Evolutionary conservation across 2,329 filamentous ascomycete species (phyloP).

Genomic region (Dactylella cylindrospora): DNA sequence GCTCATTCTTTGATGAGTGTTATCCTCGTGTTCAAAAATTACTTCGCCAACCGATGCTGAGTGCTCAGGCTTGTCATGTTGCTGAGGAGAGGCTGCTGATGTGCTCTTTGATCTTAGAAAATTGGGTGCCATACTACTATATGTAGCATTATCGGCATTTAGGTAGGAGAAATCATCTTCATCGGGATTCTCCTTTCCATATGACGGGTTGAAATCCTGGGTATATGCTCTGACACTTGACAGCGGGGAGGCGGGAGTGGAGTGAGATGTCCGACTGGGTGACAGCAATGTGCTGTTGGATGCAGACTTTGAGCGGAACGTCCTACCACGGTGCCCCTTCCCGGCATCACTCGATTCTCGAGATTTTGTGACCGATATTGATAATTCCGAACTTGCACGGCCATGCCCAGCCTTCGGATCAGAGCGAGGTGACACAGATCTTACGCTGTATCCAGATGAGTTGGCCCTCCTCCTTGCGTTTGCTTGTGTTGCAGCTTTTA

Average conservation of each 20-base stretch:
- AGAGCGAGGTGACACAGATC: constrained; percentile 59
- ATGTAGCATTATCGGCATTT: constrained; percentile 35
- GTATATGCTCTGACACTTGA: constrained; percentile 36
- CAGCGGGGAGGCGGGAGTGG: constrained; percentile 33
- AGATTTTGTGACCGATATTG: constrained; percentile 52
- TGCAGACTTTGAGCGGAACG: constrained; percentile 26
- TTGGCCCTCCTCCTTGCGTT: constrained; percentile 60
- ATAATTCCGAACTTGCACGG: constrained; percentile 71
- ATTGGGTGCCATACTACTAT: constrained; percentile 36
- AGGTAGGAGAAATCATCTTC: constrained; percentile 35
- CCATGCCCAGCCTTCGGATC: constrained; percentile 56
- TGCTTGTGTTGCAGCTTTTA: constrained; percentile 38
- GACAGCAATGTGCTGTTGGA: constrained; percentile 26
- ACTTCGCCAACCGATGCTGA: constrained; percentile 40
- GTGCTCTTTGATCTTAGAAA: constrained; percentile 42
- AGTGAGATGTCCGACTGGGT: constrained; percentile 18
- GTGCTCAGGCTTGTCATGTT: constrained; percentile 25
- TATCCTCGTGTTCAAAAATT: constrained; percentile 23
- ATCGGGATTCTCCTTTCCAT: constrained; percentile 17
- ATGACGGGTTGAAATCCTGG: constrained; percentile 42
- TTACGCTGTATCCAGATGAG: constrained; percentile 56
- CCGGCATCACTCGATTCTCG: constrained; percentile 22
- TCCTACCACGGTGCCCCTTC: constrained; percentile 29
- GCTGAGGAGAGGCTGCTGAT: constrained; percentile 36
- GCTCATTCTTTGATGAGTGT: constrained; percentile 20